Conservation (phyloP, 352 stramenopile genomes). For the Phytophthora europaea region DNA sequence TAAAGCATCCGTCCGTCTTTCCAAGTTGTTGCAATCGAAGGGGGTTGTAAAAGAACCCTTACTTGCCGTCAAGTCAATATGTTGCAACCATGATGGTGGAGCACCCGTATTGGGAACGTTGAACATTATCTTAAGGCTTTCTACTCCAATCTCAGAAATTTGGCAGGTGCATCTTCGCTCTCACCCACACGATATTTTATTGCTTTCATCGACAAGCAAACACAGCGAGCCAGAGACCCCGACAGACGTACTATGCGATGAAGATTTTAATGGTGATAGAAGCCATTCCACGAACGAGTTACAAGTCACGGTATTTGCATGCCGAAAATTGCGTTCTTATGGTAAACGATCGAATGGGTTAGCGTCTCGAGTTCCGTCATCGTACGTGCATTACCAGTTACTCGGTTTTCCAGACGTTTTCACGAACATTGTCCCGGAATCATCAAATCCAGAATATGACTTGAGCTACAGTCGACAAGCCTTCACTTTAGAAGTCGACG, state of each 20-base stretch:
- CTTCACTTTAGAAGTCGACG: constrained; percentile 78
- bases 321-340: constrained; percentile 60
- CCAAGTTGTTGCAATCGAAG: constrained; percentile 76
- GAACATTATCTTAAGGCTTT: constrained; percentile 88
- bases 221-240: background rate
- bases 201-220: constrained; percentile 47
- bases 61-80: constrained; percentile 56
- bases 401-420: constrained; percentile 91
- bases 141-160: constrained; percentile 91
- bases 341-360: constrained; percentile 46
- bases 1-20: constrained; percentile 69
- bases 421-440: constrained; percentile 83
- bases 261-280: constrained; percentile 34
- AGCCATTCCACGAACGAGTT: constrained; percentile 61
- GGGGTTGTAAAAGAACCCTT: constrained; percentile 76
- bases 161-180: constrained; percentile 92
- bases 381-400: constrained; percentile 93
- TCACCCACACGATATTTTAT: constrained; percentile 84
- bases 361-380: constrained; percentile 56
- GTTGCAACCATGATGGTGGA: constrained; percentile 26
- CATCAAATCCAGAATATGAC: constrained; percentile 81
- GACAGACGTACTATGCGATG: constrained; percentile 23
- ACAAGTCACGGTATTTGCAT: constrained; percentile 76
- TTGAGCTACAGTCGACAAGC: constrained; percentile 66
- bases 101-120: constrained; percentile 69